These are phyloP conservation scores for Hemerocallis citrina DNA, from an alignment of 106 monocot species.

Conservation along the genomic window DNA sequence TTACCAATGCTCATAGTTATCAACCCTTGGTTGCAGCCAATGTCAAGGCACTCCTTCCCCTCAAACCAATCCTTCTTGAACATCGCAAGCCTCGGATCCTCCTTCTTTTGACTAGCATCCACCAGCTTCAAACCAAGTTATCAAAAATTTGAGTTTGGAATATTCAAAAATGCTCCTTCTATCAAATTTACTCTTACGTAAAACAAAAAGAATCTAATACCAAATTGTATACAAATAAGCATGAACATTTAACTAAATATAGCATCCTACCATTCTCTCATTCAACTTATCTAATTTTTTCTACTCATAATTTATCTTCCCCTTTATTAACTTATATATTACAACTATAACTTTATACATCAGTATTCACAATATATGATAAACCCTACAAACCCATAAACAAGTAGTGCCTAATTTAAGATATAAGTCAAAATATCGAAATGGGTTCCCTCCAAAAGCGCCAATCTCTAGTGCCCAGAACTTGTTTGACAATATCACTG, in stretches of 20 bases:
- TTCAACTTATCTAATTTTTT: too few relatives aligned
- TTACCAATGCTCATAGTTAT: conserved; percentile 70
- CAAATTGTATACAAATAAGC: too few relatives aligned
- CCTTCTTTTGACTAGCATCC: conserved; percentile 27
- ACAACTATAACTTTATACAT: background rate
- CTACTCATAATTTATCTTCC: too few relatives aligned
- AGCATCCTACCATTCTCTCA: too few relatives aligned
- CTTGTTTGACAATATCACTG: background rate
- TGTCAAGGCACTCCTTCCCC: conserved; percentile 87
- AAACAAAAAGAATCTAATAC: background rate
- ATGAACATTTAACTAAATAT: too few relatives aligned
- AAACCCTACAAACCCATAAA: background rate
- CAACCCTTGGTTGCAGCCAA: conserved; percentile 91
- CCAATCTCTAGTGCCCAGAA: background rate
- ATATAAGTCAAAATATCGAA: too few relatives aligned
- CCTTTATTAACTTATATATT: too few relatives aligned
- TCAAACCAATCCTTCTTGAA: conserved; percentile 93
- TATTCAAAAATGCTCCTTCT: background rate
- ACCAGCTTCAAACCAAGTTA: conserved; percentile 28
- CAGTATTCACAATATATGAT: background rate
- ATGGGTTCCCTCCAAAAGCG: background rate
- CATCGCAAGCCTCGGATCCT: conserved; percentile 65
- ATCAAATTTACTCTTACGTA: too few relatives aligned
- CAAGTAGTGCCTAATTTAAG: background rate
- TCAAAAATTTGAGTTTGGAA: background rate